Conservation (phyloP, 2,329 filamentous ascomycete species). For the Achaetomium macrosporum region DNA sequence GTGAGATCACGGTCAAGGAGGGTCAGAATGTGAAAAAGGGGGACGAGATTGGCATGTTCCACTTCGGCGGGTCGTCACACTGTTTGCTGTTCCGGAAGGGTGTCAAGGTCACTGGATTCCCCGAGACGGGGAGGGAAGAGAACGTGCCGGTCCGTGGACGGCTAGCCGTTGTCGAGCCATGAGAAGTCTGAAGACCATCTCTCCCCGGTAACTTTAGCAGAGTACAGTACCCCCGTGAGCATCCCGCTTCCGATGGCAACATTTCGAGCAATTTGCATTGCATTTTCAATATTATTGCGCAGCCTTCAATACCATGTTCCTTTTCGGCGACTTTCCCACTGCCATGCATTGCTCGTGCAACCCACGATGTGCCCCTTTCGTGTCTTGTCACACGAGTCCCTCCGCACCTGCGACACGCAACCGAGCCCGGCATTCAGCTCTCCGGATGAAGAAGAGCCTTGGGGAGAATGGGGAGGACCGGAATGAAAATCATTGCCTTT, state of each 20-base stretch:
- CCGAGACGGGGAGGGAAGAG: slow-evolving; percentile 24
- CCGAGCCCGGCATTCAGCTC: no score
- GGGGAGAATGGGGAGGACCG: no score
- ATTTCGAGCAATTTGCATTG: no score
- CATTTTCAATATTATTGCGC: no score
- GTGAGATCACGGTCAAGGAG: slow-evolving; percentile 62
- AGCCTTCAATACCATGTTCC: no score
- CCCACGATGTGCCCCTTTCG: no score
- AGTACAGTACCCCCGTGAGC: background rate
- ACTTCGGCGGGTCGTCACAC: slow-evolving; percentile 69
- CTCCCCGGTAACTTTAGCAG: background rate
- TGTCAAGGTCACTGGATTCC: slow-evolving; percentile 41
- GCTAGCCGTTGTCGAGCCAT: slow-evolving; percentile 26
- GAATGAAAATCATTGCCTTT: no score
- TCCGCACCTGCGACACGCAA: no score
- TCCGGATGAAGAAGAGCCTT: no score
- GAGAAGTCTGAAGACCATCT: background rate
- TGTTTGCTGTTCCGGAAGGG: slow-evolving; percentile 60
- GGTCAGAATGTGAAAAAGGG: slow-evolving; percentile 64
- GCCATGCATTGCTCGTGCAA: no score
- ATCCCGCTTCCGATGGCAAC: background rate
- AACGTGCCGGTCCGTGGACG: slow-evolving; percentile 32
- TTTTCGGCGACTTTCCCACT: no score
- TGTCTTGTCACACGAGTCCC: no score
- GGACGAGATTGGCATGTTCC: slow-evolving; percentile 70